These are phyloP conservation scores for Chlorophyllum brunneum DNA, from an alignment of 768 basidiomycete species.

Conservation along the genomic window DNA sequence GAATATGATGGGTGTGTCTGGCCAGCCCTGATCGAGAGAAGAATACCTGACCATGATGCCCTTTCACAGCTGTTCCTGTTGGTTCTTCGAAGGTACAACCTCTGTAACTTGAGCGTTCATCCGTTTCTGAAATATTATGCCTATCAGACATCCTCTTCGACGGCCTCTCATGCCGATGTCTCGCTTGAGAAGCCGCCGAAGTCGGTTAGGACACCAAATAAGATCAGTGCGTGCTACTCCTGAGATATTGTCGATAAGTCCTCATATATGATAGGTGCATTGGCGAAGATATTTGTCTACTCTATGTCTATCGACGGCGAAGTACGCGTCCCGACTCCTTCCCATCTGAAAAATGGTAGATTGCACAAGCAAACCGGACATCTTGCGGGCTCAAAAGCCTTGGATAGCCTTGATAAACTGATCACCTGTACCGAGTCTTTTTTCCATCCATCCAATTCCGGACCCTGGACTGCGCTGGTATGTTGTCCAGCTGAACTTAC, in stretches of 20 bases:
- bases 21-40: constrained; percentile 16
- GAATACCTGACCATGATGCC: background rate
- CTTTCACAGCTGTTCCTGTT: constrained; percentile 59
- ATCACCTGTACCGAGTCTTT: constrained; percentile 91
- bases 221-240: constrained; percentile 44
- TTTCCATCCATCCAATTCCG: constrained; percentile 94
- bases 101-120: background rate
- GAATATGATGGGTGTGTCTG: constrained; percentile 66
- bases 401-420: constrained; percentile 83
- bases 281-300: constrained; percentile 85
- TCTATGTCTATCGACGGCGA: constrained; percentile 85
- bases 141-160: constrained; percentile 55
- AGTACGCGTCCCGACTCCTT: constrained; percentile 38
- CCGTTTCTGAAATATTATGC: constrained; percentile 6
- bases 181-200: constrained; percentile 49
- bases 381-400: constrained; percentile 80
- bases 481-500: constrained; percentile 16
- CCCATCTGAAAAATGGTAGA: constrained; percentile 20
- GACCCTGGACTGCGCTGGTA: constrained; percentile 72
- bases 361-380: constrained; percentile 44
- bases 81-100: constrained; percentile 57
- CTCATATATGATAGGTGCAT: constrained; percentile 45
- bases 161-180: constrained; percentile 65
- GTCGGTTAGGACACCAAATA: constrained; percentile 57
- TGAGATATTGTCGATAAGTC: background rate